Percentiles rank a stretch among this genome's conserved stretches.
These are phyloP conservation scores for Podospora anserina DNA, from an alignment of 495 filamentous ascomycete genomes.

Conservation along the genomic window DNA sequence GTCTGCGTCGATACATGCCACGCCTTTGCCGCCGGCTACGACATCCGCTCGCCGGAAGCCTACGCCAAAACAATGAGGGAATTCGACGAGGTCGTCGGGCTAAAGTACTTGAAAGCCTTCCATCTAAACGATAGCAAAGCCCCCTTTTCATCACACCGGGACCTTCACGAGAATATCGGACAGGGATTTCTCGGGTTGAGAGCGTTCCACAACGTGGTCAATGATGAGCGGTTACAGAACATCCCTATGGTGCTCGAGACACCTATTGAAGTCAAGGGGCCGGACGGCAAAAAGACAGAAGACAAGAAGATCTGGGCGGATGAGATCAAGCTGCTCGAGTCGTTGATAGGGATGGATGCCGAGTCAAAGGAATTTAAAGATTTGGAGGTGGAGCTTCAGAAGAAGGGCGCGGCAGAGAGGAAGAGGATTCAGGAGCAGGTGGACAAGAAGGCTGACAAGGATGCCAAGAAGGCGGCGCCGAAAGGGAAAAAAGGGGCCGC, in stretches of 20 bases:
- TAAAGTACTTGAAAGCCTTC: constrained; percentile 75
- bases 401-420: constrained; percentile 65
- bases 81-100: constrained; percentile 78
- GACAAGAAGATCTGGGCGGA: constrained; percentile 77
- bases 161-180: constrained; percentile 92
- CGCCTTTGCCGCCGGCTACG: constrained; percentile 88
- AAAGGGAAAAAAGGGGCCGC: constrained; percentile 29
- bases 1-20: constrained; percentile 98
- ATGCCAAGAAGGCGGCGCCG: constrained; percentile 49
- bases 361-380: constrained; percentile 67
- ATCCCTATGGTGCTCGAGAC: constrained; percentile 94
- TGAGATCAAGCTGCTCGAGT: constrained; percentile 87
- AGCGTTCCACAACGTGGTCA: constrained; percentile 88
- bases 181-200: constrained; percentile 86
- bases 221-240: constrained; percentile 69
- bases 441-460: constrained; percentile 52
- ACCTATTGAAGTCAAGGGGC: constrained; percentile 68
- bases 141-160: constrained; percentile 69
- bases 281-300: constrained; percentile 56
- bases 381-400: constrained; percentile 54
- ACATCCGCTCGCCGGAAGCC: constrained; percentile 70
- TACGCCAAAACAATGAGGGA: constrained; percentile 68
- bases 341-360: constrained; percentile 75
- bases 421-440: constrained; percentile 72
- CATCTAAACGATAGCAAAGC: constrained; percentile 95